phyloP scores from a whole-genome alignment of 345 rosid genomes.

The Acer campestre region DNA sequence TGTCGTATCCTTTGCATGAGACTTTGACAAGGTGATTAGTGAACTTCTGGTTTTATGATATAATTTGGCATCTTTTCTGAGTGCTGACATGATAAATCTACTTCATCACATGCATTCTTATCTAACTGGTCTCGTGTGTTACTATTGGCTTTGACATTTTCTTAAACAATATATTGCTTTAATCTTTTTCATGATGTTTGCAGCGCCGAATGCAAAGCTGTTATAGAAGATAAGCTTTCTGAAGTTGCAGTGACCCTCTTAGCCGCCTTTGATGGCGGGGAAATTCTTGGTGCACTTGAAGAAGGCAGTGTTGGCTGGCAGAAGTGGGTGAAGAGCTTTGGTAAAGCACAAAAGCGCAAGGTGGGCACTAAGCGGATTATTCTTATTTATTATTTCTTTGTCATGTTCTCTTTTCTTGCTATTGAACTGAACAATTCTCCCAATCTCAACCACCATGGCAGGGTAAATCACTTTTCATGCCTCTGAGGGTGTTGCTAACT shows the following conservation, averaged over 20 bases:
- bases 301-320: slow-evolving; percentile 85
- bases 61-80: background rate
- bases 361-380: slow-evolving; percentile 33
- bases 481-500: slow-evolving; percentile 73
- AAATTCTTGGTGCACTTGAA: slow-evolving; percentile 63
- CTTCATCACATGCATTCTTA: background rate
- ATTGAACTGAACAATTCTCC: background rate
- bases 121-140: background rate
- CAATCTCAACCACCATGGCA: slow-evolving; percentile 30
- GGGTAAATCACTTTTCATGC: slow-evolving; percentile 96
- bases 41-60: slow-evolving; percentile 1
- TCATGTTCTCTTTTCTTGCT: background rate
- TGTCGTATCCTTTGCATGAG: slow-evolving; percentile 78
- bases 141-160: too few relatives aligned
- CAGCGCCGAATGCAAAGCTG: slow-evolving; percentile 71
- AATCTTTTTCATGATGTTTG: slow-evolving; percentile 16
- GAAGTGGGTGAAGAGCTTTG: slow-evolving; percentile 89
- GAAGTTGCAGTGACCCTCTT: slow-evolving; percentile 70
- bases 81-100: too few relatives aligned
- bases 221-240: slow-evolving; percentile 69
- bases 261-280: slow-evolving; percentile 88
- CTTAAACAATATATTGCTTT: background rate
- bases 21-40: slow-evolving; percentile 67
- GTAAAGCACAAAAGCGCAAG: slow-evolving; percentile 81
- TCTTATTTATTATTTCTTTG: background rate